These are phyloP conservation scores for Gyrodon lividus DNA, from an alignment of 768 basidiomycete species.

Conservation along the genomic window DNA sequence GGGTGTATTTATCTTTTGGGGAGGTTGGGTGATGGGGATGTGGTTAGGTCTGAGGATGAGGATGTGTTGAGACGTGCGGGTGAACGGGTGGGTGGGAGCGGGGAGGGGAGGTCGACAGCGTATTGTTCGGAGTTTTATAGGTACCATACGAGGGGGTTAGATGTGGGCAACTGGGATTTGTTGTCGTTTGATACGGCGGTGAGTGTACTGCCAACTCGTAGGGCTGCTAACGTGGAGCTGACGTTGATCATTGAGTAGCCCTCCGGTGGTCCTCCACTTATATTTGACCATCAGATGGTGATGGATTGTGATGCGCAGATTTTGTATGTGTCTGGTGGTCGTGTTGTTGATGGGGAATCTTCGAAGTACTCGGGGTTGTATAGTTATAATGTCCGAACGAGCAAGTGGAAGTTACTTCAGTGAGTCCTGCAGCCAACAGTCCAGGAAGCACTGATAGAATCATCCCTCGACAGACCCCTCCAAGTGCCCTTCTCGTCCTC, in stretches of 20 bases:
- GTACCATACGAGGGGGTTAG: slow-evolving; percentile 63
- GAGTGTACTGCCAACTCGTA: slow-evolving; percentile 18
- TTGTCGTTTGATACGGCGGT: slow-evolving; percentile 68
- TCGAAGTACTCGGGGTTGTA: slow-evolving; percentile 71
- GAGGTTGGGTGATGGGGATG: slow-evolving; percentile 57
- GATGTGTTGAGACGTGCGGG: slow-evolving; percentile 37
- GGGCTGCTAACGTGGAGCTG: not conserved
- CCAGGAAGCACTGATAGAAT: not conserved
- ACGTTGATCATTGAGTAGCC: slow-evolving; percentile 35
- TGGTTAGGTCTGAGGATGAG: slow-evolving; percentile 26
- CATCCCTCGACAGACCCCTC: slow-evolving; percentile 17
- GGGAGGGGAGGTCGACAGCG: slow-evolving; percentile 22
- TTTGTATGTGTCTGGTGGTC: slow-evolving; percentile 75
- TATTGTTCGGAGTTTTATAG: slow-evolving; percentile 73
- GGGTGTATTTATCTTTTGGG: slow-evolving; percentile 76
- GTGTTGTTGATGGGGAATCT: slow-evolving; percentile 60
- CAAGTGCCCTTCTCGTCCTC: slow-evolving; percentile 13
- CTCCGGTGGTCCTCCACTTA: slow-evolving; percentile 65
- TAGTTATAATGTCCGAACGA: slow-evolving; percentile 63
- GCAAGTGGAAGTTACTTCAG: slow-evolving; percentile 70
- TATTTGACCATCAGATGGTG: slow-evolving; percentile 82
- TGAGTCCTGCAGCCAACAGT: slow-evolving; percentile 34
- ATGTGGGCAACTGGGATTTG: slow-evolving; percentile 70
- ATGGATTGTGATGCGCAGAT: slow-evolving; percentile 71
- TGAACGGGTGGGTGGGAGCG: slow-evolving; percentile 15